Conservation (phyloP, 2,329 filamentous ascomycete genomes). For the Claviceps capensis region DNA sequence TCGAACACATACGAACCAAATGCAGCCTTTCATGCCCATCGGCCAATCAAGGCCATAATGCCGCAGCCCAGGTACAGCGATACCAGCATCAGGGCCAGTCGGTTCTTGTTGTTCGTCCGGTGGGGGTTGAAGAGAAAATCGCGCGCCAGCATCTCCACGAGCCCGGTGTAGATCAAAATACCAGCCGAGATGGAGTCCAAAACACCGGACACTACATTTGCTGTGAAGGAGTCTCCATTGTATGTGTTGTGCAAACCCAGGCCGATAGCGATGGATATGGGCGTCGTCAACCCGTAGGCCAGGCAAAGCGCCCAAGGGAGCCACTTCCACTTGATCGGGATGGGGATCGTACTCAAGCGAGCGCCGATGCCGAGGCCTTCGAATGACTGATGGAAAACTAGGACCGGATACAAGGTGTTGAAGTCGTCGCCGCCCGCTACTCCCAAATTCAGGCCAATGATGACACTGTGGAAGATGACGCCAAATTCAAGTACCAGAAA, state of each 20-base stretch:
- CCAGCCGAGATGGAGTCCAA: conserved; percentile 75
- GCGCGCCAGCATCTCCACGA: conserved; percentile 71
- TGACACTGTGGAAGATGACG: conserved; percentile 49
- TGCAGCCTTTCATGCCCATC: conserved; percentile 2
- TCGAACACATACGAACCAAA: not conserved
- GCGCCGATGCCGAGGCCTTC: conserved; percentile 50
- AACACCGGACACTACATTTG: conserved; percentile 60
- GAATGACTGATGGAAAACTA: conserved; percentile 51
- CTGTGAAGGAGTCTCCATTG: conserved; percentile 10
- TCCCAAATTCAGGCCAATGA: conserved; percentile 49
- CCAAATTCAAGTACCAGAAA: conserved; percentile 43
- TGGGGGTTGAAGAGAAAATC: conserved; percentile 77
- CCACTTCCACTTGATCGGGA: conserved; percentile 25
- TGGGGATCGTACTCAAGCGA: conserved; percentile 42
- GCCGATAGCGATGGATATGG: conserved; percentile 35
- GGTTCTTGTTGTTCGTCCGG: conserved; percentile 43
- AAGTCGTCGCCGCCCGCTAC: conserved; percentile 41
- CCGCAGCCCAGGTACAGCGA: conserved; percentile 52
- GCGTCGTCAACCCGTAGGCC: conserved; percentile 37
- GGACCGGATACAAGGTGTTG: conserved; percentile 41
- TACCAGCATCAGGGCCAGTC: conserved; percentile 42
- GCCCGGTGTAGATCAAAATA: conserved; percentile 75
- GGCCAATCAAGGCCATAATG: conserved; percentile 20
- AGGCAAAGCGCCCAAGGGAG: conserved; percentile 35
- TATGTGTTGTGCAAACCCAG: conserved; percentile 27